These are phyloP conservation scores for Parmales sp. DNA, from an alignment of 108 stramenopile species.

Conservation along the genomic window DNA sequence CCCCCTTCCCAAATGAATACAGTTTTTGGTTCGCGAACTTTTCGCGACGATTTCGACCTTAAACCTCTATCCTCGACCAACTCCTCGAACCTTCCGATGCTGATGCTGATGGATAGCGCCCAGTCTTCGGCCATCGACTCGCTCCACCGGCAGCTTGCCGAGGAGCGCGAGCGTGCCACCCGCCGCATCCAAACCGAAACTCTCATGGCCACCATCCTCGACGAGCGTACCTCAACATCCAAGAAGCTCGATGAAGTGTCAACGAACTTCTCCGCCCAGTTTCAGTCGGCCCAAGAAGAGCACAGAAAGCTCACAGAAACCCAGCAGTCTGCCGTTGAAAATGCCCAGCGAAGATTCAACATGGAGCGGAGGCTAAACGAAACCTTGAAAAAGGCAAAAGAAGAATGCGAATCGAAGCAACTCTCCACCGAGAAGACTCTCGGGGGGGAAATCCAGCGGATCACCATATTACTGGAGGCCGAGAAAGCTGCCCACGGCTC, in stretches of 20 bases:
- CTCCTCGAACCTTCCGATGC: background rate
- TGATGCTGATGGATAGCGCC: slow-evolving; percentile 9
- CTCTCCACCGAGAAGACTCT: background rate
- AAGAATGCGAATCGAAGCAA: background rate
- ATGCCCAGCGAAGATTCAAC: background rate
- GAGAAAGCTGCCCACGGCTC: background rate
- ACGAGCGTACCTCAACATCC: background rate
- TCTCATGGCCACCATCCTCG: background rate
- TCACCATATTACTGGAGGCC: background rate
- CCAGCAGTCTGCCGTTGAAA: background rate
- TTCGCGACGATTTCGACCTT: no score
- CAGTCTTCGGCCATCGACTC: background rate
- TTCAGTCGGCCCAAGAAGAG: background rate
- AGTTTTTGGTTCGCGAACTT: no score
- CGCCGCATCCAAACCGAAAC: slow-evolving; percentile 4
- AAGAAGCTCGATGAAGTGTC: background rate
- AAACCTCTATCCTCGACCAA: no score
- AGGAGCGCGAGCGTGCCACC: background rate
- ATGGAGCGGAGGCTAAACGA: background rate
- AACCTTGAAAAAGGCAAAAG: background rate
- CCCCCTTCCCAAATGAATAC: no score
- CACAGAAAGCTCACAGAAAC: background rate
- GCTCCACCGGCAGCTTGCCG: slow-evolving; percentile 1
- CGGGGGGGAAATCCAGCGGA: background rate
- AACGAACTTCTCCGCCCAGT: background rate